Base-by-base conservation (phyloP, 2,329 filamentous ascomycete species). In the Exophiala phaeomuriformis region DNA sequence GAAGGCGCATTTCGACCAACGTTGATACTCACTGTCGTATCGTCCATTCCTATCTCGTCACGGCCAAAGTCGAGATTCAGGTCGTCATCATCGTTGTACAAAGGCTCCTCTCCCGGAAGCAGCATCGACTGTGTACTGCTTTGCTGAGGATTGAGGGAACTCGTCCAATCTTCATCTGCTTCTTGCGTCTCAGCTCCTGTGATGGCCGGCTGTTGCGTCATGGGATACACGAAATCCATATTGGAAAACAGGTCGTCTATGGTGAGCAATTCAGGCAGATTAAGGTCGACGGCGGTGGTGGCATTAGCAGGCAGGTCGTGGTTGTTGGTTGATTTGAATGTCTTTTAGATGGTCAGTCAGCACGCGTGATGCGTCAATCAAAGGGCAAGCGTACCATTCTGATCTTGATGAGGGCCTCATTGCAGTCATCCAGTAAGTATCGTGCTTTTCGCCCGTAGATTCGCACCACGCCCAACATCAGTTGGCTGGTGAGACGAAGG, bases 391-490 rank as follows among this genome's bases (percentile, higher is more conserved):
- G 39, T 73, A 96, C 91, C 90, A 97, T 94, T 69, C 97, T 96
- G 65, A 98, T 96, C 75, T 96, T 97, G 78, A 95, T 85, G 61
- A 98, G 77, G 37, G 91, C 91, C 72, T 98, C 93, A 66, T 95
- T 96, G 73, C 93, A 98, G 68, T 98, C 93, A 66, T 98, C 93
- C 45, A 97, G 77, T 47, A 98, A 76, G 71, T 98, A 98, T 65
- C 90, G 86, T 66, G 93, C 91, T 74, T 98, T 98, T 67, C 93
- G 82, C 71, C 90, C 94, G 72, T 98, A 98, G 67, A 98, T 98
- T 67, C 91, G 84, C 64, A 96, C 93, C 29, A 98, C 93, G 74
- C 93, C 93, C 52, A 98, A 80, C 66, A 98, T 77, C 53, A 98
- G 78, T 74, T 98, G 93, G 56, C 91, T 90, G 67, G 90, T 97